Conservation (phyloP, 495 filamentous ascomycete species). For the Xylaria palmicola region DNA sequence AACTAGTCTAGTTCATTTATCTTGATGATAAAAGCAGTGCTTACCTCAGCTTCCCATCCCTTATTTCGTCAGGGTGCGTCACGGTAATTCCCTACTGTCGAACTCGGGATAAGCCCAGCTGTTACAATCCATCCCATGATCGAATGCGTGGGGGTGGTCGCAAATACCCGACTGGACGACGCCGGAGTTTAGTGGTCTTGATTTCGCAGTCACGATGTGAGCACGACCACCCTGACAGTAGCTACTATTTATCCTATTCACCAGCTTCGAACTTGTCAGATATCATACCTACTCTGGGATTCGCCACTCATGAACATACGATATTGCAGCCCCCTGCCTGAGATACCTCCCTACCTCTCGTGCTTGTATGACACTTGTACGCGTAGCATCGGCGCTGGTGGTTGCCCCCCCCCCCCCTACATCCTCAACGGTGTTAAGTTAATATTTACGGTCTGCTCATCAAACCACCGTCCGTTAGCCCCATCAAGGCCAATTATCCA, state of each 20-base stretch:
- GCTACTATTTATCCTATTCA: not conserved
- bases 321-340: not conserved
- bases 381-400: not conserved
- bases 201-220: not conserved
- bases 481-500: too few species aligned
- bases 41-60: constrained; percentile 14
- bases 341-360: not conserved
- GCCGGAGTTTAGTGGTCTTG: not conserved
- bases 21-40: not conserved
- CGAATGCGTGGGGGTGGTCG: constrained; percentile 6
- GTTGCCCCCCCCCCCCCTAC: too few species aligned
- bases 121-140: constrained; percentile 12
- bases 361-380: not conserved
- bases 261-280: not conserved
- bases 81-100: not conserved
- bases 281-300: not conserved
- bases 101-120: constrained; percentile 11
- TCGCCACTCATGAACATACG: not conserved
- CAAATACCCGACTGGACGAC: not conserved
- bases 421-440: too few species aligned
- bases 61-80: constrained; percentile 5
- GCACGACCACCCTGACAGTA: not conserved
- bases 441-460: too few species aligned
- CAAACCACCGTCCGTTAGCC: too few species aligned
- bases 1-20: not conserved